A percentile compares a stretch with the other conserved stretches of the same genome.
These are phyloP conservation scores for Carex pumila DNA, from an alignment of 176 grass and related monocot genomes.

Conservation along the genomic window DNA sequence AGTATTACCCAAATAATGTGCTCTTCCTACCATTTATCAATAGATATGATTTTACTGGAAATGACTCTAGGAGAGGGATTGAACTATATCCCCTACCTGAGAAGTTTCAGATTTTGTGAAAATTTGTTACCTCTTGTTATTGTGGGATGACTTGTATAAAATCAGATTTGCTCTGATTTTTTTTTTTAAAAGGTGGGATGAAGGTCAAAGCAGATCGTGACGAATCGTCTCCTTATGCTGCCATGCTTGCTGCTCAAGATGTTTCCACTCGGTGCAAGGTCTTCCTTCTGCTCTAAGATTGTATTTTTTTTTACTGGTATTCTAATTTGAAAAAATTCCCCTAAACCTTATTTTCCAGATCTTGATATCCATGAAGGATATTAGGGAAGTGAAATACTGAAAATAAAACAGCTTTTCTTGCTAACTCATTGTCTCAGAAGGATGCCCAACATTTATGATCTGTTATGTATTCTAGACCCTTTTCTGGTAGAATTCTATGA, in stretches of 20 bases:
- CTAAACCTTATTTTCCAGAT: not conserved
- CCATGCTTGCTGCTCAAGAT: conserved; percentile 96
- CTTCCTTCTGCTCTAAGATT: not conserved
- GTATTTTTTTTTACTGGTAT: not conserved
- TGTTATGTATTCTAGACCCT: not conserved
- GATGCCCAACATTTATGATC: not conserved
- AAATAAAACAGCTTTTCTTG: not conserved
- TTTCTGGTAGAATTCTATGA: not conserved
- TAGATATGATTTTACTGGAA: not conserved
- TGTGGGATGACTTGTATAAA: not conserved
- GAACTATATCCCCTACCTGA: not conserved
- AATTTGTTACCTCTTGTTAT: not conserved
- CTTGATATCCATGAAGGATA: no score
- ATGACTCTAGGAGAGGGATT: not conserved
- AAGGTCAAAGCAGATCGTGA: conserved; percentile 95
- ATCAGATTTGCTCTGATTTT: not conserved
- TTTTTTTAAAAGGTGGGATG: conserved; percentile 56
- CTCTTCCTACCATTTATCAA: not conserved
- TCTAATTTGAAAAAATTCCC: not conserved
- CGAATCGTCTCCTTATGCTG: conserved; percentile 85
- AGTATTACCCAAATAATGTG: not conserved
- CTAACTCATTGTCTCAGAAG: not conserved
- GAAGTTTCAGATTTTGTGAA: not conserved
- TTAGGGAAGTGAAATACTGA: not conserved
- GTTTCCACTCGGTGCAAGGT: conserved; percentile 73